A percentile compares a stretch with the other conserved stretches of the same genome.
Evolutionary conservation across 371 early-diverging fungal species (phyloP).

Genomic region (Rhizopus arrhizus): DNA sequence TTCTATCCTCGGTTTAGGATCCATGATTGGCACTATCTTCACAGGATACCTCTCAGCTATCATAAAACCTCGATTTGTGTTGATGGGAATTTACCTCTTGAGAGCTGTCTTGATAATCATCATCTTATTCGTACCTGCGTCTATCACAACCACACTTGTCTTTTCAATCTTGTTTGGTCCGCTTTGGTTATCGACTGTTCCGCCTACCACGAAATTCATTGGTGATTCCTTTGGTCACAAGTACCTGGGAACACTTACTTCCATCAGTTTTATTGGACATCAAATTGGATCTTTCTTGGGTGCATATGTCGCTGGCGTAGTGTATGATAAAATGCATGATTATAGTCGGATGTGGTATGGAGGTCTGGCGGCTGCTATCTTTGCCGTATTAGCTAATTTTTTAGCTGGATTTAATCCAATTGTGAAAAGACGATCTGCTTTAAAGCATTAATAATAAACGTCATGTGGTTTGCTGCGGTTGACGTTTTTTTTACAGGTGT

Average conservation of each 20-base stretch:
- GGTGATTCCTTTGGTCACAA: slow-evolving; percentile 42
- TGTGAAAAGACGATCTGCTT: not conserved
- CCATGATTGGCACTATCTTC: slow-evolving; percentile 30
- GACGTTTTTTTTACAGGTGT: too few species aligned
- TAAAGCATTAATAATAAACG: not conserved
- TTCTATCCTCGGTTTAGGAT: slow-evolving; percentile 38
- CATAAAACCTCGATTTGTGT: slow-evolving; percentile 27
- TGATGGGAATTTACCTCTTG: slow-evolving; percentile 27
- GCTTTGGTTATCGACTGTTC: slow-evolving; percentile 49
- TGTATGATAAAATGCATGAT: slow-evolving; percentile 33
- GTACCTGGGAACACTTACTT: slow-evolving; percentile 44
- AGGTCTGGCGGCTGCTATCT: slow-evolving; percentile 32
- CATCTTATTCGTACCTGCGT: slow-evolving; percentile 29
- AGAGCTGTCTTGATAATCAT: slow-evolving; percentile 28
- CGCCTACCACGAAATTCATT: slow-evolving; percentile 43
- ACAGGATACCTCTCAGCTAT: slow-evolving; percentile 26
- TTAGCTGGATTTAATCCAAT: slow-evolving; percentile 19
- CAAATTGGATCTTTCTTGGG: slow-evolving; percentile 46
- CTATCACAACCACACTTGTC: slow-evolving; percentile 32
- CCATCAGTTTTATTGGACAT: slow-evolving; percentile 33
- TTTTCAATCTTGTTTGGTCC: slow-evolving; percentile 62
- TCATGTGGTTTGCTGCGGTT: too few species aligned
- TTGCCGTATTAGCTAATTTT: slow-evolving; percentile 30
- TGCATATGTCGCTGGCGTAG: slow-evolving; percentile 41
- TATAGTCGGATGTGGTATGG: slow-evolving; percentile 45